phyloP scores from a whole-genome alignment of 495 filamentous ascomycete species.

The Penicillium dipodomyicola region DNA sequence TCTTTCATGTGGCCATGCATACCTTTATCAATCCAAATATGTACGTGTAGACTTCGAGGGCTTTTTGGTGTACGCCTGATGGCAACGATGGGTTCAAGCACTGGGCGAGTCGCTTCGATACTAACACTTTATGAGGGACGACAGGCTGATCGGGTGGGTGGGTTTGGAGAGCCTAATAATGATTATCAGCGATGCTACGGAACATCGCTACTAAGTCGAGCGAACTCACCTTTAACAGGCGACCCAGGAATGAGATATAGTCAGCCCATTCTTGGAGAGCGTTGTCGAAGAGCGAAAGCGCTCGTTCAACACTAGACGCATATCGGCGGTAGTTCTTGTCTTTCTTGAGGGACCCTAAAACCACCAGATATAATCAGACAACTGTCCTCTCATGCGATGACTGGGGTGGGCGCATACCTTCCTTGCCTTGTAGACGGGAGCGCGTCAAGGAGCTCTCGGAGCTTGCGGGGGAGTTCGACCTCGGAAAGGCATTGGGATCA shows the following conservation, averaged over 20 bases:
- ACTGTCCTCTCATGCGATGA: neutral
- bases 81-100: slow-evolving; percentile 90
- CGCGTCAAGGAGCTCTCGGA: slow-evolving; percentile 72
- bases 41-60: slow-evolving; percentile 87
- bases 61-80: slow-evolving; percentile 97
- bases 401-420: slow-evolving; percentile 38
- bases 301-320: slow-evolving; percentile 82
- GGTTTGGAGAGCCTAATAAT: slow-evolving; percentile 77
- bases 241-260: slow-evolving; percentile 94
- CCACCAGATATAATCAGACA: slow-evolving; percentile 9
- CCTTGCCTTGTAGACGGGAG: slow-evolving; percentile 51
- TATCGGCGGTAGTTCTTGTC: slow-evolving; percentile 92
- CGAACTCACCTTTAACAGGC: slow-evolving; percentile 75
- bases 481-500: slow-evolving; percentile 62
- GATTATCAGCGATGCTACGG: slow-evolving; percentile 20
- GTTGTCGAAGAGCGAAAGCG: slow-evolving; percentile 87
- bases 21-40: slow-evolving; percentile 62
- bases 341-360: slow-evolving; percentile 65
- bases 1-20: neutral
- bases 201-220: neutral
- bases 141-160: slow-evolving; percentile 66
- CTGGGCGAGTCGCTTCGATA: slow-evolving; percentile 90
- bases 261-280: slow-evolving; percentile 98
- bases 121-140: slow-evolving; percentile 78
- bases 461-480: slow-evolving; percentile 71